Evolutionary conservation across 2,329 filamentous ascomycete genomes (phyloP).

Genomic region (Triangularia verruculosa): DNA sequence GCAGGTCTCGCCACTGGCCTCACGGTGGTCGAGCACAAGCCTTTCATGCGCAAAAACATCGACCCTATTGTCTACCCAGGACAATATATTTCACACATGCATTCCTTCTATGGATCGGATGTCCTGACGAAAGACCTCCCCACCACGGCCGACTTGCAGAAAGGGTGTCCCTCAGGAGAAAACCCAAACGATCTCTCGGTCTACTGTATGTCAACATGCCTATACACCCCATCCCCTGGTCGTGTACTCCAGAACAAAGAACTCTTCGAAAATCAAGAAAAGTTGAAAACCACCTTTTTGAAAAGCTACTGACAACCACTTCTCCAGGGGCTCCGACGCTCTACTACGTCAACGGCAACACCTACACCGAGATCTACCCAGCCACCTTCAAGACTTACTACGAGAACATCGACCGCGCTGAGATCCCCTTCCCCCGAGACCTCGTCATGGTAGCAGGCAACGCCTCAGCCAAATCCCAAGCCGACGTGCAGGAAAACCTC

Average conservation of each 20-base stretch:
- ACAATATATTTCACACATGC: slow-evolving; percentile 40
- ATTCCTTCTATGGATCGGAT: slow-evolving; percentile 45
- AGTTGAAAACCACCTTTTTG: background rate
- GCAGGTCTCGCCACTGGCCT: slow-evolving; percentile 3
- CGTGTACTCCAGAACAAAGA: background rate
- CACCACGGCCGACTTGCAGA: slow-evolving; percentile 35
- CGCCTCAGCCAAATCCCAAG: slow-evolving; percentile 37
- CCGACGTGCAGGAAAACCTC: slow-evolving; percentile 31
- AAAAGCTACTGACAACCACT: background rate
- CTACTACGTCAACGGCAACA: slow-evolving; percentile 39
- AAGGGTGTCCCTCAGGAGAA: slow-evolving; percentile 40
- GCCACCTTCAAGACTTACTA: slow-evolving; percentile 47
- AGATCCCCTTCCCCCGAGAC: slow-evolving; percentile 44
- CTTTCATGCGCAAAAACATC: slow-evolving; percentile 45
- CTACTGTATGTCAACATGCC: slow-evolving; percentile 35
- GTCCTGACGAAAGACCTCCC: slow-evolving; percentile 38
- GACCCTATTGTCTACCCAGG: slow-evolving; percentile 43
- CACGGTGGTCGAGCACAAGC: slow-evolving; percentile 16
- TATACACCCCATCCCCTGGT: background rate
- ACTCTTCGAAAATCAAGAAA: background rate
- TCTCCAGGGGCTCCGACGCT: slow-evolving; percentile 40
- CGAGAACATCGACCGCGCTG: slow-evolving; percentile 41
- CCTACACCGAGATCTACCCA: slow-evolving; percentile 37
- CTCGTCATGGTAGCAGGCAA: slow-evolving; percentile 43
- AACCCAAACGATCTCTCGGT: slow-evolving; percentile 44